Evolutionary conservation across 495 filamentous ascomycete species (phyloP).

Genomic region (Melanomma pulvis-pyrius): DNA sequence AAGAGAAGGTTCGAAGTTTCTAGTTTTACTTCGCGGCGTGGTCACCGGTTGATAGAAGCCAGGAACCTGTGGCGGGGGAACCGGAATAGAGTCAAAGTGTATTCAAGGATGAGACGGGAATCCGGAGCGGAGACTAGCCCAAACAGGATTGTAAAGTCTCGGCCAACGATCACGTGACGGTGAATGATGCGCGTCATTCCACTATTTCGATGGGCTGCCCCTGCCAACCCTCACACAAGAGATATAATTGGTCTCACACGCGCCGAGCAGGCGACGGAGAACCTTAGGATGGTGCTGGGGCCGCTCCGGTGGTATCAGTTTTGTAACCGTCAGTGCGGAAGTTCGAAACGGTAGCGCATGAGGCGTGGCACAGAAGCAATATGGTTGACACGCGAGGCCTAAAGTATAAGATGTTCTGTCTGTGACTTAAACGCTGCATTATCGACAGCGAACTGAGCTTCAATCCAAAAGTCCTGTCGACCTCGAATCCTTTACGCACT

Average conservation of each 20-base stretch:
- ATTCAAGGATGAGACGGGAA: not conserved
- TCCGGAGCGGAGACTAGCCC: not conserved
- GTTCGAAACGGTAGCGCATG: constrained; percentile 24
- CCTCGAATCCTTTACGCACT: not conserved
- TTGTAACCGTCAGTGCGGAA: constrained; percentile 4
- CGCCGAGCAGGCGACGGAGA: not conserved
- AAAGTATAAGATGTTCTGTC: constrained; percentile 10
- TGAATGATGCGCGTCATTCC: not conserved
- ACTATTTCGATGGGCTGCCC: not conserved
- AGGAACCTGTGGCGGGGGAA: not conserved
- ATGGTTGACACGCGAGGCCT: not conserved
- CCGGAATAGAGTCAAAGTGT: not conserved
- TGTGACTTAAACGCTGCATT: not conserved
- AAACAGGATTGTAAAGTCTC: not conserved
- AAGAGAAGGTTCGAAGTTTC: not conserved
- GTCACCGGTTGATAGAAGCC: not conserved
- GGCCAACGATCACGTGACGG: not conserved
- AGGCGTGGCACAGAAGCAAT: constrained; percentile 9
- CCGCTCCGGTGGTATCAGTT: constrained; percentile 1
- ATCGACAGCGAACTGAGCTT: not conserved
- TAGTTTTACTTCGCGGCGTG: not conserved
- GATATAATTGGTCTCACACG: not conserved
- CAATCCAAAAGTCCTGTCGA: not conserved
- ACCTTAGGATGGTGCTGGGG: not conserved
- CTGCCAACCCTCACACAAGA: not conserved